Percentiles rank a stretch among this genome's conserved stretches.
phyloP scores from a whole-genome alignment of 225 moss, liverwort and hornwort genomes.

The Physcomitrellopsis africana region DNA sequence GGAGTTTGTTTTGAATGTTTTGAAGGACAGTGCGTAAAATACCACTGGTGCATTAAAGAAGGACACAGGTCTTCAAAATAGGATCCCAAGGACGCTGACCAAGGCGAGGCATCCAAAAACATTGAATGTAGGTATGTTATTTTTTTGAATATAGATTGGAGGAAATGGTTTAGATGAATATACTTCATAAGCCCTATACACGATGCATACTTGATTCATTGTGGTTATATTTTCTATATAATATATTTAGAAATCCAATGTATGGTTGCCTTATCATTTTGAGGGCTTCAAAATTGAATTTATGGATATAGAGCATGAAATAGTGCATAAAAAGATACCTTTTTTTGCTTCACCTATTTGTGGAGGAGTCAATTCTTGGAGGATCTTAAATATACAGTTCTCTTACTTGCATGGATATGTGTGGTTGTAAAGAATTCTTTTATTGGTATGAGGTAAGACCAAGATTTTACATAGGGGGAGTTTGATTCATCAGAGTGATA shows the following conservation, averaged over 20 bases:
- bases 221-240: no score
- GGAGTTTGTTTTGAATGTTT: no score
- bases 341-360: constrained; percentile 81
- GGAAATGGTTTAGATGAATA: no score
- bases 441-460: no score
- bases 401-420: constrained; percentile 78
- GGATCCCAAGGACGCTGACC: constrained; percentile 11
- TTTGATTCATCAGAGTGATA: neutral
- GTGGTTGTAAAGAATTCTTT: constrained; percentile 72
- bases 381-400: constrained; percentile 54
- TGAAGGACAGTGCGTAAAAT: no score
- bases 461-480: constrained; percentile 23
- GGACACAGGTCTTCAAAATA: constrained; percentile 18
- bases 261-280: neutral
- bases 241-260: neutral
- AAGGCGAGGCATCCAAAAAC: constrained; percentile 39
- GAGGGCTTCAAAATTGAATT: constrained; percentile 5
- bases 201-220: no score
- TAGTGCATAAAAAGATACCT: constrained; percentile 93
- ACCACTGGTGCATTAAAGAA: no score
- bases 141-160: constrained; percentile 61
- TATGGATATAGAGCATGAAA: constrained; percentile 17
- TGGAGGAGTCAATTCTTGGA: constrained; percentile 82
- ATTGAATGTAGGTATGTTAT: constrained; percentile 86
- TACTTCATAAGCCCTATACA: no score